phyloP scores from a whole-genome alignment of 2,329 filamentous ascomycete genomes.

The Cordyceps militaris region DNA sequence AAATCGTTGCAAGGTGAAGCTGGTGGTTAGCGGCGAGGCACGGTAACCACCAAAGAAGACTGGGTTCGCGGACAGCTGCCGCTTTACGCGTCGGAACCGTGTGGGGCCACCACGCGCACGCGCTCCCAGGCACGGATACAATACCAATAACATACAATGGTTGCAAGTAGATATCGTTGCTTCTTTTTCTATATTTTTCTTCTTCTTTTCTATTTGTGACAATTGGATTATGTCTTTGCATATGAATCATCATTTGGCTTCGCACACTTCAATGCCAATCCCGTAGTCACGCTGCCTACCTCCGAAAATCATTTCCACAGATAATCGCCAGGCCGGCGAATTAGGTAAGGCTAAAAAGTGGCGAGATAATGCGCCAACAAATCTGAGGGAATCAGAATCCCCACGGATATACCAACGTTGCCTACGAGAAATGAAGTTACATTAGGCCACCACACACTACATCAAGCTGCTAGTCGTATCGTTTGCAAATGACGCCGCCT shows the following conservation, averaged over 20 bases:
- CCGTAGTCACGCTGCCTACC: background rate
- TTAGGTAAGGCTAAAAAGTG: slow-evolving; percentile 2
- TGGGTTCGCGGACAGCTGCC: background rate
- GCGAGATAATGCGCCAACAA: background rate
- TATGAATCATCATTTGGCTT: background rate
- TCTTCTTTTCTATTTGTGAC: too few relatives aligned
- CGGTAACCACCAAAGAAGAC: background rate
- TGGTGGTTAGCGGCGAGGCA: background rate
- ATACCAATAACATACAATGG: too few relatives aligned
- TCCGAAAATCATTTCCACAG: background rate
- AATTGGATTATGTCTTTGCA: too few relatives aligned
- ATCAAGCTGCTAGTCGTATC: background rate
- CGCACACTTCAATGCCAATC: background rate
- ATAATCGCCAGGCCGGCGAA: background rate
- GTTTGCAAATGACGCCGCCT: slow-evolving; percentile 12
- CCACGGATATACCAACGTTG: background rate
- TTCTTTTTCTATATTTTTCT: too few relatives aligned
- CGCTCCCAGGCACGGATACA: background rate
- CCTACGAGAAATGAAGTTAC: background rate
- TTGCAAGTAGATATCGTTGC: too few relatives aligned
- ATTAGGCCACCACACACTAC: background rate
- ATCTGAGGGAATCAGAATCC: background rate
- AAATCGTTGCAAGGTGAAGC: background rate
- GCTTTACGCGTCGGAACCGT: slow-evolving; percentile 2
- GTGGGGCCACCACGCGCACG: background rate